Evolutionary conservation across 1,284 basidiomycete species (phyloP).

Genomic region (Neolentinus lepideus): DNA sequence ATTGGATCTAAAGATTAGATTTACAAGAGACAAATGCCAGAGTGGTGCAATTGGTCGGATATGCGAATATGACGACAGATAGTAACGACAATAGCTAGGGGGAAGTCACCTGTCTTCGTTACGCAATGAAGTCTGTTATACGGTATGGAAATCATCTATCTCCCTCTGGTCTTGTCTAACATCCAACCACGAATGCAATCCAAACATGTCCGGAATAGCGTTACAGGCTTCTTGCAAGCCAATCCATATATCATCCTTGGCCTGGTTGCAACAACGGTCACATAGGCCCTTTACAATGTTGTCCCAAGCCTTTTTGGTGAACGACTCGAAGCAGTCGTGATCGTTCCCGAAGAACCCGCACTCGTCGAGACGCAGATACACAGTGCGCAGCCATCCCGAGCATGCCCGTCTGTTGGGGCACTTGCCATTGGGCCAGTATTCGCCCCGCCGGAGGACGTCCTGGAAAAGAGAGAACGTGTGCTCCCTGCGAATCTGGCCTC

Average conservation of each 20-base stretch:
- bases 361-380: background rate
- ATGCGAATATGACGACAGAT: too few relatives aligned
- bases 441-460: background rate
- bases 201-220: background rate
- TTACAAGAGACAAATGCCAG: background rate
- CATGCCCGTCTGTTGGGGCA: background rate
- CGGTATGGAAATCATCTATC: background rate
- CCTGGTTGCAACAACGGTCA: background rate
- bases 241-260: background rate
- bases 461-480: background rate
- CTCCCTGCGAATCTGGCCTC: background rate
- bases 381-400: background rate
- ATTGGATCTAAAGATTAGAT: background rate
- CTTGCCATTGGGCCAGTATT: background rate
- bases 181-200: background rate
- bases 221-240: background rate
- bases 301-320: background rate
- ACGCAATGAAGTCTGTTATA: too few relatives aligned
- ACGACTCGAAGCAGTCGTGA: background rate
- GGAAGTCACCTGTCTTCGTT: too few relatives aligned
- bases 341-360: background rate
- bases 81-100: too few relatives aligned
- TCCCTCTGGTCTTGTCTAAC: background rate
- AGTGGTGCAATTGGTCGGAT: background rate
- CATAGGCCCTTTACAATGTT: background rate